Base-by-base conservation (phyloP, 257 asterid species). In the Galeopsis tetrahit region DNA sequence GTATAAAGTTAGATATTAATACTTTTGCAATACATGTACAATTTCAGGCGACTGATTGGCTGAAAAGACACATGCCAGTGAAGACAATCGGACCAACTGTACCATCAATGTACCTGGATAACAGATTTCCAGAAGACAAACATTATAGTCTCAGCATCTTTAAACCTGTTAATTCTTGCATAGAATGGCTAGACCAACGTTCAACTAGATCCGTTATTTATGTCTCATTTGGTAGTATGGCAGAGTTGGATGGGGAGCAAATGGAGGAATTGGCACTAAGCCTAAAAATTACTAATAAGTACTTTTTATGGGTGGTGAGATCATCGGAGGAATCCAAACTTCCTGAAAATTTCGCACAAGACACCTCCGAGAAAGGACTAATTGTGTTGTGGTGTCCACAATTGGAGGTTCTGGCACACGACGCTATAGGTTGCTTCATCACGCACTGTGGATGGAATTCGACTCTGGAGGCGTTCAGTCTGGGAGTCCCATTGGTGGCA, bases 391-490 rank as follows among this genome's bases (percentile, higher is more conserved):
- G 84, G 81, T 71, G 75, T n/a, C 78, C 84, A 0, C 84, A 80
- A 4, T 1, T 80, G 10, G 81, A 80, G 58, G 76, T 76, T 7
- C 34, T 80, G 48, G 68, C 72, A 5, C 78, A 76, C 34, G 58
- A 72, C 0, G 63, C 84, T 1, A 2, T 75, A 28, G 62, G 76
- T 0, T 80, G 84, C 51, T 80, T 80, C 4, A 5, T 80, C 7
- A 76, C 84, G 15, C 81, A 80, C 6, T 75, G 81, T 33, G 84
- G 84, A 15, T 80, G 81, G 84, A 80, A 80, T 21, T 80, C 78
- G 75, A 80, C 76, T 2, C 31, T 80, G n/a, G 84, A 80, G 35
- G 84, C 81, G 0, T 2, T 72, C 33, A 55, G 78, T 10, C 3
- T 76, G 21, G 84, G 84, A 1, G 81, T 76, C n/a, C 81, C 84